Evolutionary conservation across 1,284 basidiomycete species (phyloP).

Genomic region (Boletus holoroseus): DNA sequence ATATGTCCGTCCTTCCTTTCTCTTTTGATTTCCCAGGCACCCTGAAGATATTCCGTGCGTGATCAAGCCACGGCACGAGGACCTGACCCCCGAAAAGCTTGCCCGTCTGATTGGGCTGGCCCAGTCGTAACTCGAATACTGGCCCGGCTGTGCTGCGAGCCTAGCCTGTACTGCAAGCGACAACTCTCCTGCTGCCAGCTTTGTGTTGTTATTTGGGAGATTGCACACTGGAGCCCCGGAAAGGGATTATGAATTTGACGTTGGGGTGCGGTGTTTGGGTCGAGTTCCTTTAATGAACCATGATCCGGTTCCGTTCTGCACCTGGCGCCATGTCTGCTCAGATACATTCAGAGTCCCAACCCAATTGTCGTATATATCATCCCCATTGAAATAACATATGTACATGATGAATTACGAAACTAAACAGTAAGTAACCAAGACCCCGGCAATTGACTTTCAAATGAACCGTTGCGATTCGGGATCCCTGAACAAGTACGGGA

Average conservation of each 20-base stretch:
- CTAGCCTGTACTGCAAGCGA: not conserved
- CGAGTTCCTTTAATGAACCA: not conserved
- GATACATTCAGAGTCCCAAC: slow-evolving; percentile 8
- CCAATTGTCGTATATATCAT: slow-evolving; percentile 1
- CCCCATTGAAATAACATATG: slow-evolving; percentile 18
- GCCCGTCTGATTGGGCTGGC: slow-evolving; percentile 10
- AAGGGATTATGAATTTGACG: not conserved
- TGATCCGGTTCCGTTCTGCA: no score
- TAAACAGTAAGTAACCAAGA: slow-evolving; percentile 9
- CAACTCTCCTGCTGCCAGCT: not conserved
- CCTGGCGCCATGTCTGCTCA: not conserved
- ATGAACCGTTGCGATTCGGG: not conserved
- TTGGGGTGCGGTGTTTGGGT: not conserved
- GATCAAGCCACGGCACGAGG: slow-evolving; percentile 13
- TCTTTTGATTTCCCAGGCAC: slow-evolving; percentile 1
- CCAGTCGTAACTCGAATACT: slow-evolving; percentile 1
- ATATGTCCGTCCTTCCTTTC: not conserved
- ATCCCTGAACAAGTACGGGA: not conserved
- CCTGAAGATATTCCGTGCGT: slow-evolving; percentile 17
- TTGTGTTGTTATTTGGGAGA: not conserved
- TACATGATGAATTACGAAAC: slow-evolving; percentile 17
- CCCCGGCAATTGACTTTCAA: not conserved
- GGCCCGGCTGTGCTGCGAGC: not conserved
- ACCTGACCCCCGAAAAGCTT: slow-evolving; percentile 10
- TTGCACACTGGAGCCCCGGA: not conserved